Percentiles rank a stretch among this genome's conserved stretches.
These are phyloP conservation scores for Fomitopsis betulina DNA, from an alignment of 1,284 basidiomycete genomes.

Conservation along the genomic window DNA sequence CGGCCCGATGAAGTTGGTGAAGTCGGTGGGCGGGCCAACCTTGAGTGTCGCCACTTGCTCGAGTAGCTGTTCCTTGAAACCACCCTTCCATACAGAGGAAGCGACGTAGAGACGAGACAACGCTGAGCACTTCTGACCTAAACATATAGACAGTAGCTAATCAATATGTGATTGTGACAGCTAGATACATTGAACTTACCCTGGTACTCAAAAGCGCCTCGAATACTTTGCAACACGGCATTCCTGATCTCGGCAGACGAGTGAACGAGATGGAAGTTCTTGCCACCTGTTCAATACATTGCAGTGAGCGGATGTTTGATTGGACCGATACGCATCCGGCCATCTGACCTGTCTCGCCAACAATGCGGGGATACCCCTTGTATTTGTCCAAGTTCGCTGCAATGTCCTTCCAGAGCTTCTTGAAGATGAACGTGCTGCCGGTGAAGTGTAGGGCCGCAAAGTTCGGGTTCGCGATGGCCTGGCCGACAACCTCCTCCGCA, in stretches of 20 bases:
- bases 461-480: constrained; percentile 73
- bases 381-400: constrained; percentile 85
- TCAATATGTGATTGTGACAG: background rate
- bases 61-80: constrained; percentile 83
- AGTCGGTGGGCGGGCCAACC: constrained; percentile 78
- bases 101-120: constrained; percentile 91
- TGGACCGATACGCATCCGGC: background rate
- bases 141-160: background rate
- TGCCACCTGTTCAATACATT: constrained; percentile 56
- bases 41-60: constrained; percentile 80
- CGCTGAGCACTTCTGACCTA: constrained; percentile 96
- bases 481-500: constrained; percentile 76
- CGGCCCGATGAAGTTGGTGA: constrained; percentile 89
- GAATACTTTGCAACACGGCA: constrained; percentile 85
- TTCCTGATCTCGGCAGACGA: constrained; percentile 83
- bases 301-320: background rate
- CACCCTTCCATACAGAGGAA: constrained; percentile 78
- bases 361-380: constrained; percentile 88
- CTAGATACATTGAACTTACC: constrained; percentile 38
- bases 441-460: constrained; percentile 97
- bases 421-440: constrained; percentile 93
- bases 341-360: constrained; percentile 77
- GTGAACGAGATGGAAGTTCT: constrained; percentile 98
- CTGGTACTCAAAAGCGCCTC: constrained; percentile 96
- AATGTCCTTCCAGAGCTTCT: constrained; percentile 95